These are phyloP conservation scores for Trypanosoma congolense DNA, from an alignment of 208 protist species.

Conservation along the genomic window DNA sequence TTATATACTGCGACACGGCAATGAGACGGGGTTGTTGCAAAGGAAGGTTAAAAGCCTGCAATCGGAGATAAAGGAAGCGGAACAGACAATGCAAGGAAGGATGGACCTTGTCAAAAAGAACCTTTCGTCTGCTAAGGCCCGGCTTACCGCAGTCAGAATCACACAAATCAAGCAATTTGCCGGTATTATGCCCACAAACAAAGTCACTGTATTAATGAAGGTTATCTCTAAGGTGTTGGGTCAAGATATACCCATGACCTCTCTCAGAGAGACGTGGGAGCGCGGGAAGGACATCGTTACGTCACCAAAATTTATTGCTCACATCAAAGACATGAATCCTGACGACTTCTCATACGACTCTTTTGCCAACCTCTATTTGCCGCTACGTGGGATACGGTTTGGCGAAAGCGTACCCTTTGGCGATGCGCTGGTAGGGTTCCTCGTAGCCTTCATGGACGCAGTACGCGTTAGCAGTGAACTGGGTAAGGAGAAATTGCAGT, in stretches of 20 bases:
- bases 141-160: constrained; percentile 33
- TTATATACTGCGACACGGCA: background rate
- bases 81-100: constrained; percentile 21
- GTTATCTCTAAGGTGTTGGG: constrained; percentile 51
- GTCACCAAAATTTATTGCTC: constrained; percentile 41
- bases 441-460: constrained; percentile 42
- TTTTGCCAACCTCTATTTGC: constrained; percentile 23
- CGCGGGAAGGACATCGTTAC: constrained; percentile 27
- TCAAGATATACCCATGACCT: constrained; percentile 46
- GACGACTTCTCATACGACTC: constrained; percentile 27
- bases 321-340: constrained; percentile 31
- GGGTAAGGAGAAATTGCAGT: constrained; percentile 3
- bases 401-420: constrained; percentile 37
- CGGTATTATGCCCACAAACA: constrained; percentile 31
- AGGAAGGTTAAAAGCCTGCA: background rate
- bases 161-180: constrained; percentile 33
- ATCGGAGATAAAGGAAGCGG: constrained; percentile 11
- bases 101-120: constrained; percentile 20
- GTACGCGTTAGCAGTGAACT: constrained; percentile 15
- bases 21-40: background rate
- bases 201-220: constrained; percentile 42
- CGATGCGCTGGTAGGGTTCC: constrained; percentile 43
- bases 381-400: constrained; percentile 49
- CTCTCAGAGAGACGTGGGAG: constrained; percentile 56
- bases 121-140: constrained; percentile 26